These are phyloP conservation scores for Pugionium cornutum DNA, from an alignment of 345 rosid species.

Conservation along the genomic window DNA sequence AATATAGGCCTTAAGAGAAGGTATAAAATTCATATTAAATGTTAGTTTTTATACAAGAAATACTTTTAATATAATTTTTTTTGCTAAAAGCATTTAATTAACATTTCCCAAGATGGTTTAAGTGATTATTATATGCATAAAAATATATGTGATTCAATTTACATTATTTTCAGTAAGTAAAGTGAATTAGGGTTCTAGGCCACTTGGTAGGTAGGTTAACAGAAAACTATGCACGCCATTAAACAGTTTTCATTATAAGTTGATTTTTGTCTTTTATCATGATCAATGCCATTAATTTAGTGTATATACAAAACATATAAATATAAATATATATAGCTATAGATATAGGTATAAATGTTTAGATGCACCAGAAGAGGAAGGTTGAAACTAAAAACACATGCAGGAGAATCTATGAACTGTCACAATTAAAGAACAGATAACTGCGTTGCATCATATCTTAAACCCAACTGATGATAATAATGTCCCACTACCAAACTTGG, in stretches of 20 bases:
- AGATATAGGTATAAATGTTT: neutral
- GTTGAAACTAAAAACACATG: constrained; percentile 39
- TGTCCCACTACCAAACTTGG: constrained; percentile 39
- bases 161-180: constrained; percentile 20
- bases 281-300: constrained; percentile 9
- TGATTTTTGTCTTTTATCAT: constrained; percentile 8
- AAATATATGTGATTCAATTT: neutral
- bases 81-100: neutral
- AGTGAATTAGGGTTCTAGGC: constrained; percentile 35
- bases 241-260: neutral
- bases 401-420: constrained; percentile 44
- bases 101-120: neutral
- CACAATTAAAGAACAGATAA: constrained; percentile 37
- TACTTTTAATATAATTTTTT: no score
- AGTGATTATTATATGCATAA: neutral
- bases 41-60: no score
- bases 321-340: neutral
- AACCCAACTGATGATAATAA: constrained; percentile 40
- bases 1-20: constrained; percentile 90
- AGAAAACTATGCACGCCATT: neutral
- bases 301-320: neutral
- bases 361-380: constrained; percentile 22
- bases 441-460: constrained; percentile 32
- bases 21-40: constrained; percentile 31
- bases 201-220: constrained; percentile 21